phyloP scores from a whole-genome alignment of 1,284 basidiomycete species.

The Calocybe gambosa region DNA sequence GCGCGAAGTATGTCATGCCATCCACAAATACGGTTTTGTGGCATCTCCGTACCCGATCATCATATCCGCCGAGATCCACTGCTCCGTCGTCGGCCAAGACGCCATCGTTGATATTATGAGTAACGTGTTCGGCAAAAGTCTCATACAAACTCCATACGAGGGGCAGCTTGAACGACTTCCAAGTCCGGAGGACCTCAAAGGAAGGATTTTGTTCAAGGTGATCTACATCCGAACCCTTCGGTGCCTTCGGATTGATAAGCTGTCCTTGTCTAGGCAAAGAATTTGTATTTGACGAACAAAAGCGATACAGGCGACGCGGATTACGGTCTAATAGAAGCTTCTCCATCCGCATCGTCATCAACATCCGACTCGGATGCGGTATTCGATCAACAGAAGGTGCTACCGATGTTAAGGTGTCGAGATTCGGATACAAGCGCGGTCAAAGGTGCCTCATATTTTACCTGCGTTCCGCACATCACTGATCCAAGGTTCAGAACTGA shows the following conservation, averaged over 20 bases:
- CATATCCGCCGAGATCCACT: constrained; percentile 93
- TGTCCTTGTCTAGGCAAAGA: constrained; percentile 16
- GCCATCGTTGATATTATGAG: constrained; percentile 75
- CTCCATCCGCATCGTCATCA: constrained; percentile 24
- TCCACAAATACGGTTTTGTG: constrained; percentile 90
- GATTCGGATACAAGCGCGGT: constrained; percentile 14
- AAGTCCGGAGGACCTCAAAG: constrained; percentile 82
- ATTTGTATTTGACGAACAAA: constrained; percentile 21
- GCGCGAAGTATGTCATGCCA: constrained; percentile 80
- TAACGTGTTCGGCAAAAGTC: constrained; percentile 72
- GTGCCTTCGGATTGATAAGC: too few species aligned
- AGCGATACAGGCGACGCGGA: constrained; percentile 16
- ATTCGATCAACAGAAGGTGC: constrained; percentile 12
- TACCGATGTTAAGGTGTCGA: constrained; percentile 1
- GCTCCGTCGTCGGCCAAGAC: constrained; percentile 77
- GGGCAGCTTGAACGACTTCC: constrained; percentile 52
- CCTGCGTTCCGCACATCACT: neutral
- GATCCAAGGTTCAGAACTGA: constrained; percentile 10
- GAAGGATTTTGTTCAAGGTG: constrained; percentile 81
- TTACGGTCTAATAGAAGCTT: constrained; percentile 14
- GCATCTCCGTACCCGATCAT: constrained; percentile 91
- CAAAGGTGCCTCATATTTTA: constrained; percentile 13
- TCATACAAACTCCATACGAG: constrained; percentile 45
- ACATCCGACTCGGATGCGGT: constrained; percentile 27
- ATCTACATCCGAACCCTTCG: neutral